Conservation (phyloP, 164 flowering plant genomes). For the Annona cherimola region DNA sequence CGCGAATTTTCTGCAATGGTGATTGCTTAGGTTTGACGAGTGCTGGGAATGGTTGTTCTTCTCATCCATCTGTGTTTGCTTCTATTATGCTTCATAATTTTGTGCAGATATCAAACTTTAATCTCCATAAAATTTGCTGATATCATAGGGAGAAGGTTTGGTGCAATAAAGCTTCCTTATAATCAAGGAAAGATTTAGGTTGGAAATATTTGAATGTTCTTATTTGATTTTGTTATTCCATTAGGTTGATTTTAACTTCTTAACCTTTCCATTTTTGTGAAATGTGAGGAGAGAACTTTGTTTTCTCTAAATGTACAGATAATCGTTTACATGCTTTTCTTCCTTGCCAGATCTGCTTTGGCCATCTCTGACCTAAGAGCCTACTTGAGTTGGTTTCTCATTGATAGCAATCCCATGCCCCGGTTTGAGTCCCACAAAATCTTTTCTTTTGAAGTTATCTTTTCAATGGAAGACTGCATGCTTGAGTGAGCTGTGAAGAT, state of each 20-base stretch:
- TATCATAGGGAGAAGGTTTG: constrained; percentile 82
- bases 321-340: too few species aligned
- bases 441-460: too few species aligned
- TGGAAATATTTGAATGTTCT: constrained; percentile 83
- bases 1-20: constrained; percentile 84
- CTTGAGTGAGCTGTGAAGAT: too few species aligned
- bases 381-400: too few species aligned
- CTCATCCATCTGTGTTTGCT: not conserved
- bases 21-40: constrained; percentile 85
- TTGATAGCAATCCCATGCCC: too few species aligned
- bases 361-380: too few species aligned
- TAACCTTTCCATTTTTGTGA: too few species aligned
- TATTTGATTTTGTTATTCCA: constrained; percentile 58
- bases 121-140: constrained; percentile 50
- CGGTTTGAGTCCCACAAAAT: too few species aligned
- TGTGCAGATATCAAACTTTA: not conserved
- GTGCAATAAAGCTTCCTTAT: constrained; percentile 62
- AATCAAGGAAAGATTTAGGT: constrained; percentile 80
- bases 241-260: constrained; percentile 40
- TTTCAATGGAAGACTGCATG: too few species aligned
- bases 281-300: too few species aligned
- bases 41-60: constrained; percentile 81
- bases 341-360: too few species aligned
- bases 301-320: too few species aligned
- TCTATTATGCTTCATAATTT: not conserved